Evolutionary conservation across 129 eudicot genomes (phyloP), one percentile per base, ranked within the genome.

Genomic region (Pseudognaphalium luteoalbum): DNA sequence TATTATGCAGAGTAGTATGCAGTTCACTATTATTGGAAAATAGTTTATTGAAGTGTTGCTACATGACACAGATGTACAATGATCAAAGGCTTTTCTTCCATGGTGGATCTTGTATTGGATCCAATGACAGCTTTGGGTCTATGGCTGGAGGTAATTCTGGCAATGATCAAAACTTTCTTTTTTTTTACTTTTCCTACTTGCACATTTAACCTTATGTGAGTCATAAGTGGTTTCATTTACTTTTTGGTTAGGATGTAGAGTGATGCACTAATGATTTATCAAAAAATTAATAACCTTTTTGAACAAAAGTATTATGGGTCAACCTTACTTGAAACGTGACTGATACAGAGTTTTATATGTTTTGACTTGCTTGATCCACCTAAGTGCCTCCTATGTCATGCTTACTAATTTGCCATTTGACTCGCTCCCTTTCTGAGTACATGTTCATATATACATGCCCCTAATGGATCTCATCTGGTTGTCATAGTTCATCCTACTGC

Each of bases 401-500:
- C n/a, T n/a, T n/a, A n/a, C n/a, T n/a, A n/a, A n/a, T n/a, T n/a
- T n/a, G n/a, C n/a, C n/a, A 4, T 5, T 39, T 8, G 6, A 39
- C 44, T 8, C 44, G 5, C 6, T 39, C 8, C 5, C 8, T 39
- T 39, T 39, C 44, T 39, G 30, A 37, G 35, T 77, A 59, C 83
- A 92, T 89, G 93, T 75, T 72, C 84, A 7, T 92, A 84, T n/a
- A n/a, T n/a, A n/a, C 78, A 81, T 89, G 89, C 85, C 93, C 85
- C 94, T 33, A 92, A 89, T 80, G 96, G 92, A 47, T 70, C 90
- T 21, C 93, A 89, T 73, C 92, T 50, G 87, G 89, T 51, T 59
- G n/a, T n/a, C n/a, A n/a, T n/a, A n/a, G n/a, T 86, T 33, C 98
- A 90, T 81, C 94, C 96, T 34, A 80, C 92, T 76, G 96, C 92